Conservation (phyloP, 768 basidiomycete genomes). For the Lactarius psammicola region DNA sequence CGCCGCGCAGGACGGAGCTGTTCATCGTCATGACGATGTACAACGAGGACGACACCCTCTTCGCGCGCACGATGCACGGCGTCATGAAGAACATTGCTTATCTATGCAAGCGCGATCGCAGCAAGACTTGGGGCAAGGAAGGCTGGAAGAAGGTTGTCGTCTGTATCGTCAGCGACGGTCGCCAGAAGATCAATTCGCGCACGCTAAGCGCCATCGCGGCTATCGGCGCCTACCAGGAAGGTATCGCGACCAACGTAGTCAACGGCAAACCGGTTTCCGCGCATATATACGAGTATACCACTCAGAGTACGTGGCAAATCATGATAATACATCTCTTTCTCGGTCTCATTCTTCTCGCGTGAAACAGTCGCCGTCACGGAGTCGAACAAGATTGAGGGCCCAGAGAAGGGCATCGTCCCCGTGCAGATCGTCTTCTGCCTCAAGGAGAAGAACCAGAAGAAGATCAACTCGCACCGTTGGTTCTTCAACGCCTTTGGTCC, state of each 20-base stretch:
- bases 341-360: neutral
- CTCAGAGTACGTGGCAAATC: conserved; percentile 61
- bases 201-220: conserved; percentile 86
- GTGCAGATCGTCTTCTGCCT: conserved; percentile 92
- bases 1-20: conserved; percentile 85
- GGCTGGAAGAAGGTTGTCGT: conserved; percentile 99
- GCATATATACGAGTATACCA: conserved; percentile 93
- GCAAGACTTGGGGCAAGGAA: conserved; percentile 95
- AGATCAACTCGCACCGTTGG: conserved; percentile 94
- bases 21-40: conserved; percentile 99
- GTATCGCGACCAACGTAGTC: conserved; percentile 82
- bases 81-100: conserved; percentile 94
- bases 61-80: conserved; percentile 92
- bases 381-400: conserved; percentile 75
- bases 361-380: conserved; percentile 76
- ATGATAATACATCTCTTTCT: neutral
- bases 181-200: conserved; percentile 79
- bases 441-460: conserved; percentile 93
- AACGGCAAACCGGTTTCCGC: conserved; percentile 81
- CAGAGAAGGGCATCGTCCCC: conserved; percentile 78
- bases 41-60: conserved; percentile 89
- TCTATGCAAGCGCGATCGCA: conserved; percentile 78
- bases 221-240: conserved; percentile 95
- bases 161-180: conserved; percentile 86
- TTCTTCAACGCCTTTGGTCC: conserved; percentile 91